These are phyloP conservation scores for Thelonectria olida DNA, from an alignment of 2,329 filamentous ascomycete genomes.

Conservation along the genomic window DNA sequence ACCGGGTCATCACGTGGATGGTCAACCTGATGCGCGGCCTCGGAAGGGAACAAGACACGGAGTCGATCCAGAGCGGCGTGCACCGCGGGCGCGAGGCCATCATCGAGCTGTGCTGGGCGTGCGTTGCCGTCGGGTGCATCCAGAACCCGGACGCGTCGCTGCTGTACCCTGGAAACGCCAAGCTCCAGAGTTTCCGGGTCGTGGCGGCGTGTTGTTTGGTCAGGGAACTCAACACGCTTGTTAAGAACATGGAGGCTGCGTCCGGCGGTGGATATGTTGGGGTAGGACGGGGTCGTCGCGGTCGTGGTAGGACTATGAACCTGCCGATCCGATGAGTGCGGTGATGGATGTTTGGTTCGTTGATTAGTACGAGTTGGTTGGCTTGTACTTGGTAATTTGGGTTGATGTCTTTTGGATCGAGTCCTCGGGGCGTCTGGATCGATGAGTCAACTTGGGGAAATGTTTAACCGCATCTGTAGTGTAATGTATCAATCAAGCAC, in stretches of 20 bases:
- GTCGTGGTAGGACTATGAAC: constrained; percentile 16
- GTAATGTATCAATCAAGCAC: no score
- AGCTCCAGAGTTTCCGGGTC: constrained; percentile 49
- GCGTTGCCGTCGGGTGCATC: constrained; percentile 42
- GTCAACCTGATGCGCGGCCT: constrained; percentile 44
- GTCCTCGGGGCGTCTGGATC: no score
- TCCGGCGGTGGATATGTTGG: constrained; percentile 38
- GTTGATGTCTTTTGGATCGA: no score
- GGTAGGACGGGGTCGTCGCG: constrained; percentile 25
- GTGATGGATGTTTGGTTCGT: constrained; percentile 2
- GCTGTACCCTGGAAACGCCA: constrained; percentile 22
- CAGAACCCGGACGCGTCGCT: constrained; percentile 5
- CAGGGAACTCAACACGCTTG: constrained; percentile 34
- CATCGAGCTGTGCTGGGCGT: constrained; percentile 48
- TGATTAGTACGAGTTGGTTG: neutral
- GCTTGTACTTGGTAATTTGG: neutral
- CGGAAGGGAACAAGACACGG: constrained; percentile 19
- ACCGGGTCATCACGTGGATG: constrained; percentile 54
- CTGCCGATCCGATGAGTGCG: constrained; percentile 32
- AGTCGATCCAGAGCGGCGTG: constrained; percentile 14
- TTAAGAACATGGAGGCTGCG: constrained; percentile 17
- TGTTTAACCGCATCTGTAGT: no score
- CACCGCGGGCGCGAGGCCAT: constrained; percentile 35
- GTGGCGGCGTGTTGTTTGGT: constrained; percentile 49
- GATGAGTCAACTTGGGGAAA: no score